Percentiles rank a stretch among this genome's conserved stretches.
Evolutionary conservation across 2,329 filamentous ascomycete genomes (phyloP).

Genomic region (Blumeria graminis): DNA sequence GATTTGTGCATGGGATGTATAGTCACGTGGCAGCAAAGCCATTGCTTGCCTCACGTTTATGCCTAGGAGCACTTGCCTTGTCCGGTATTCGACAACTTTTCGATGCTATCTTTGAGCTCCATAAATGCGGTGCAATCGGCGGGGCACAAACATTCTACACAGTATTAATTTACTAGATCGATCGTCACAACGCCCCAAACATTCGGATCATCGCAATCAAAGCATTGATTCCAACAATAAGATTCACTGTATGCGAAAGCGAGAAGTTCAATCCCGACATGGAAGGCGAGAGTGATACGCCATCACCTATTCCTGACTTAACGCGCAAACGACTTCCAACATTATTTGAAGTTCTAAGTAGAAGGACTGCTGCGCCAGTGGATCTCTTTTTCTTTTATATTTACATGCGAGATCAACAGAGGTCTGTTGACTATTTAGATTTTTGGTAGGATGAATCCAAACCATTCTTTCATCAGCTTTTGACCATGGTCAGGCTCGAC

Average conservation of each 20-base stretch:
- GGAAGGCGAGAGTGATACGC: constrained; percentile 15
- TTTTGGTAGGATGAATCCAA: constrained; percentile 52
- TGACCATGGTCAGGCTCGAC: constrained; percentile 50
- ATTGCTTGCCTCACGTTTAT: too few species aligned
- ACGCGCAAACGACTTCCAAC: constrained; percentile 71
- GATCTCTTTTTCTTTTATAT: constrained; percentile 99
- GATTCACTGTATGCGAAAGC: background rate
- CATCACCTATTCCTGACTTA: constrained; percentile 33
- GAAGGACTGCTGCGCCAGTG: constrained; percentile 81
- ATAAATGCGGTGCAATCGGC: too few species aligned
- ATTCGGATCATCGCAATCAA: too few species aligned
- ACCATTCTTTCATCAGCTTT: background rate
- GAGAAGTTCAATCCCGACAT: background rate
- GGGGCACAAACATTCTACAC: too few species aligned
- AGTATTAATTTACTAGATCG: too few species aligned
- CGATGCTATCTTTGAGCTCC: too few species aligned
- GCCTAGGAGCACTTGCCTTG: too few species aligned
- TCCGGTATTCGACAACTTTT: too few species aligned
- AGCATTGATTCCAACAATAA: too few species aligned
- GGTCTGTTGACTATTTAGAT: constrained; percentile 91
- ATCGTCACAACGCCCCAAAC: too few species aligned
- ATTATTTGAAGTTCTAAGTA: constrained; percentile 83
- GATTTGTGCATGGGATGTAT: too few species aligned
- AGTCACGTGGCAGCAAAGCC: too few species aligned
- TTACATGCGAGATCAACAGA: constrained; percentile 96